Evolutionary conservation across 805 yeast species (phyloP).

Genomic region (Metschnikowia noctiluminum): DNA sequence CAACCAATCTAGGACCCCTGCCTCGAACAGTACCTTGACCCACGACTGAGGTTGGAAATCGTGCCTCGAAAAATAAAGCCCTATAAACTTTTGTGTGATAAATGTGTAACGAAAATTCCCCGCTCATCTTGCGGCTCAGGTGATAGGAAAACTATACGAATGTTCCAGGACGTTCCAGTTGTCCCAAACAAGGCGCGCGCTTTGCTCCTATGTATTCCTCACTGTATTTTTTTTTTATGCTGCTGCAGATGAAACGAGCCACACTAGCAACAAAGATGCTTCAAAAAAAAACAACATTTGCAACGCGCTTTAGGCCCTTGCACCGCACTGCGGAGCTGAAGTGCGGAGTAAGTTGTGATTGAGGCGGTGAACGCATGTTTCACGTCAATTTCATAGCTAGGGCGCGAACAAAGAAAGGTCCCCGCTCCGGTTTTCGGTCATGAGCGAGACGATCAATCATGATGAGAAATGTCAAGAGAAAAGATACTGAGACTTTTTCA

Average conservation of each 20-base stretch:
- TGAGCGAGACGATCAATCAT: too few species aligned
- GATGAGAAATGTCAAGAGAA: too few species aligned
- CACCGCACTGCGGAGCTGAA: neutral
- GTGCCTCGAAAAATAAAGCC: too few species aligned
- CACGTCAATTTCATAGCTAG: constrained; percentile 4
- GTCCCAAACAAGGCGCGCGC: too few species aligned
- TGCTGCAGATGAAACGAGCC: neutral
- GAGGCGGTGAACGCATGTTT: constrained; percentile 3
- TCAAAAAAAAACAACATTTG: too few species aligned
- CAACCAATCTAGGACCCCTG: too few species aligned
- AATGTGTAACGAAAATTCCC: too few species aligned
- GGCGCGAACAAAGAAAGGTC: neutral
- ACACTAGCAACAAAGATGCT: neutral
- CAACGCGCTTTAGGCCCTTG: neutral
- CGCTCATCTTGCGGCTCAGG: neutral
- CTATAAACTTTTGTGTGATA: too few species aligned
- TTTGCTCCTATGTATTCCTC: neutral
- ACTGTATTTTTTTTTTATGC: neutral
- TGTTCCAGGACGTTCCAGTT: neutral
- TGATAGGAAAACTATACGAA: neutral
- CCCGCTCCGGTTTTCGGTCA: neutral
- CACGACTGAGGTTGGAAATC: too few species aligned
- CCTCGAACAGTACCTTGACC: too few species aligned
- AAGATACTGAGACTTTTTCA: too few species aligned
- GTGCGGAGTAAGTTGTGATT: neutral